Base-by-base conservation (phyloP, 2,329 filamentous ascomycete genomes). In the Aspergillus amoenus region DNA sequence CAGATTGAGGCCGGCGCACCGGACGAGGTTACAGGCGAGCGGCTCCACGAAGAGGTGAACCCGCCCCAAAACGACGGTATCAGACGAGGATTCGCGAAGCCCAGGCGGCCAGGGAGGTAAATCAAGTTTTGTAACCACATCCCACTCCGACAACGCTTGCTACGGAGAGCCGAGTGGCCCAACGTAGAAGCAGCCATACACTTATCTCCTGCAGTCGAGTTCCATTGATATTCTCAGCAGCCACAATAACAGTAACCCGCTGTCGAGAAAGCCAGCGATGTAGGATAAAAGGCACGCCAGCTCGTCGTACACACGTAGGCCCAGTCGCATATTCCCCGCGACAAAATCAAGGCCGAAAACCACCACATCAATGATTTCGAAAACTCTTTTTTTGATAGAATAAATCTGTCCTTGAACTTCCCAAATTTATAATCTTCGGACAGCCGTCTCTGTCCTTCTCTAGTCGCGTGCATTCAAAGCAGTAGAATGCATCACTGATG, bases 361-460 rank as follows among this genome's bases (percentile, higher is more conserved):
- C 27, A 37, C 41, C n/a, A 9, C 47, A 66, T 73, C 71, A 75
- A 66, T 76, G 71, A 75, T 76, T 76, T 56, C 73, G 69, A 69
- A 76, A 76, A 72, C 73, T 76, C 80, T 90, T 90, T 76, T 90
- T 89, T 76, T 89, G 85, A 73, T 88, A 87, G 66, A 87, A 85
- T 78, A 97, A 82, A 83, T 99, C 94, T 70, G 94, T 99, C 78
- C 94, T 87, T 58, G 89, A 94, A 81, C 90, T 96, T 42, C 94
- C 94, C 71, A 99, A 78, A 73, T 99, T 99, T 73, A 99, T 97
- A 77, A 99, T 99, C 85, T 99, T 99, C 53, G 94, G 94, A 76
- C 94, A 99, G 2, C 94, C 94, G 73, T 99, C 94, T 60, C 94
- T 83, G 73, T 99, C 94, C 78, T 97, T 99, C 75, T 99, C 94